Percentiles rank a stretch among this genome's conserved stretches.
Conservation (phyloP, 306 rosid species). For the Vigna nakashimae region DNA sequence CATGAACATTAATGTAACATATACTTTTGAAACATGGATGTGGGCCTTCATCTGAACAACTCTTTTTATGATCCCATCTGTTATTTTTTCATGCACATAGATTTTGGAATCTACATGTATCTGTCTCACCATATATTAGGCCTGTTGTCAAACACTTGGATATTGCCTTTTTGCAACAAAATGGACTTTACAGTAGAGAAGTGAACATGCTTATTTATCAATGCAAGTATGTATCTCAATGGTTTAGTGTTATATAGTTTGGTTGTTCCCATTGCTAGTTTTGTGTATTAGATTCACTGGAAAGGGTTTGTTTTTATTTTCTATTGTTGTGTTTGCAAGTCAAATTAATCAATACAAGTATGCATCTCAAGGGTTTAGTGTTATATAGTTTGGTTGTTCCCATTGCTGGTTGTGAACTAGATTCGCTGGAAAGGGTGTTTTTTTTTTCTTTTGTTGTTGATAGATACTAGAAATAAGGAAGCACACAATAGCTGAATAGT, state of each 20-base stretch:
- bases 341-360: background rate
- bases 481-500: too few relatives aligned
- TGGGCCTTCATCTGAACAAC: background rate
- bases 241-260: slow-evolving; percentile 14
- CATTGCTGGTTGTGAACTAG: background rate
- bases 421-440: background rate
- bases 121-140: background rate
- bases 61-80: background rate
- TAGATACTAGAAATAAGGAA: too few relatives aligned
- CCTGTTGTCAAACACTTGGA: background rate
- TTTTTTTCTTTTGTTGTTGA: background rate
- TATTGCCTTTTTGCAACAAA: slow-evolving; percentile 11
- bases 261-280: slow-evolving; percentile 1
- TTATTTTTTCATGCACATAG: background rate
- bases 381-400: slow-evolving; percentile 16
- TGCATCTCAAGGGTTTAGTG: background rate
- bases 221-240: background rate
- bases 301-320: background rate
- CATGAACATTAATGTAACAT: too few relatives aligned
- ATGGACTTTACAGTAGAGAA: background rate
- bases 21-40: too few relatives aligned
- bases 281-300: background rate
- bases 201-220: background rate
- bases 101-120: background rate
- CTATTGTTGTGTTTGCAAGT: background rate